A percentile compares a stretch with the other conserved stretches of the same genome.
Evolutionary conservation across 1,284 basidiomycete genomes (phyloP).

Genomic region (Chalciporus sp.): DNA sequence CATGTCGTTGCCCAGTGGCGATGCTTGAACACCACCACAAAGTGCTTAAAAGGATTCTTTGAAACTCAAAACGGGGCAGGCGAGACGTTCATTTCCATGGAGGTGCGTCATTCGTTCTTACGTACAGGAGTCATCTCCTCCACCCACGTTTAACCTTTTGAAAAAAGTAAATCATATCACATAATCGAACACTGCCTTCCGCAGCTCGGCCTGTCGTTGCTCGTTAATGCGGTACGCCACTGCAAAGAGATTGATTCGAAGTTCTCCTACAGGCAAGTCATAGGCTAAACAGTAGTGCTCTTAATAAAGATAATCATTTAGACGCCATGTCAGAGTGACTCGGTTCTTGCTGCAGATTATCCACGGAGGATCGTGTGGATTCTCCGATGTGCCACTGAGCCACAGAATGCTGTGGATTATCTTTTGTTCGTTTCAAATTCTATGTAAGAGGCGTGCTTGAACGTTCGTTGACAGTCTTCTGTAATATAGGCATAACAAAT

Average conservation of each 20-base stretch:
- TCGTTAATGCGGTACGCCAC: conserved; percentile 21
- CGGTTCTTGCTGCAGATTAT: not conserved
- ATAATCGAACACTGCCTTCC: conserved; percentile 2
- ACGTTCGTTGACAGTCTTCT: not conserved
- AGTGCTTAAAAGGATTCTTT: conserved; percentile 6
- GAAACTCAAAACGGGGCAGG: not conserved
- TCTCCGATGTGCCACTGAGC: conserved; percentile 1
- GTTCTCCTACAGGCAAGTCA: not conserved
- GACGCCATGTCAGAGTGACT: not conserved
- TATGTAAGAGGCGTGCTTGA: not conserved
- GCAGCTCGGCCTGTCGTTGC: not conserved
- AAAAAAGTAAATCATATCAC: conserved; percentile 8
- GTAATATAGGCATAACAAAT: not conserved
- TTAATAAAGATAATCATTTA: not conserved
- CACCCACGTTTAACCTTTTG: conserved; percentile 2
- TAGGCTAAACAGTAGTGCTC: not conserved
- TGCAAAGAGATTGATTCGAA: not conserved
- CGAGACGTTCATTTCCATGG: conserved; percentile 14
- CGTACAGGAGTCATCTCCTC: conserved; percentile 11
- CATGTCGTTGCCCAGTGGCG: conserved; percentile 8
- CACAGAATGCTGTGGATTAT: conserved; percentile 7
- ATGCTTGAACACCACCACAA: conserved; percentile 13
- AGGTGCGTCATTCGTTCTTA: conserved; percentile 23
- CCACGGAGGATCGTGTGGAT: not conserved
- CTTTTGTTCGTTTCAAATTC: not conserved